Evolutionary conservation across 441 rosid species (phyloP).

Genomic region (Kokia cookei): DNA sequence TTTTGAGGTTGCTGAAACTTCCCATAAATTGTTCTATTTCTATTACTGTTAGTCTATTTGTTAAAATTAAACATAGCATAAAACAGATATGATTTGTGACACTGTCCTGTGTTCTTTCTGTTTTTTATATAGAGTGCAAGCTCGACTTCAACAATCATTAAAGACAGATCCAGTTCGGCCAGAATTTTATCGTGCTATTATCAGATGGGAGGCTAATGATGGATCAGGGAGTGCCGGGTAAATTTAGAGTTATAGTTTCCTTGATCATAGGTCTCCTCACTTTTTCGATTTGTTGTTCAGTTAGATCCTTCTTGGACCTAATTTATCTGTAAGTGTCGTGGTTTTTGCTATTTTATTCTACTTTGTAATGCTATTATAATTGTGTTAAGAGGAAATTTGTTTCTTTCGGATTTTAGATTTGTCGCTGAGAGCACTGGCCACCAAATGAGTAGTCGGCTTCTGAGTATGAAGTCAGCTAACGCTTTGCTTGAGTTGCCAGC

Average conservation of each 20-base stretch:
- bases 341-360: not conserved
- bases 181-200: slow-evolving; percentile 73
- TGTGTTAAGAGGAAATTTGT: slow-evolving; percentile 8
- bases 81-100: not conserved
- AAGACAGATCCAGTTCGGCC: slow-evolving; percentile 58
- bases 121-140: slow-evolving; percentile 52
- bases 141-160: slow-evolving; percentile 59
- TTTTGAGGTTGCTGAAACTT: slow-evolving; percentile 53
- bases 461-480: slow-evolving; percentile 95
- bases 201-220: slow-evolving; percentile 75
- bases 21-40: slow-evolving; percentile 10
- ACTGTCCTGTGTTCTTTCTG: slow-evolving; percentile 4
- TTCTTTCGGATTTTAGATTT: slow-evolving; percentile 48
- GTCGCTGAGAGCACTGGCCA: slow-evolving; percentile 93
- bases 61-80: not conserved
- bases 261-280: not conserved
- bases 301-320: slow-evolving; percentile 8
- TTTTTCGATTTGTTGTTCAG: not conserved
- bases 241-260: slow-evolving; percentile 16
- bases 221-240: slow-evolving; percentile 89
- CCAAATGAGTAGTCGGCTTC: slow-evolving; percentile 85
- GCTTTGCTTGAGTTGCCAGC: slow-evolving; percentile 84
- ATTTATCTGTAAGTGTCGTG: not conserved
- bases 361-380: not conserved
- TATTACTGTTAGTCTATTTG: not conserved